Evolutionary conservation across 2,329 filamentous ascomycete species (phyloP), one percentile per base, ranked within the genome.

Genomic region (Epichloe scottii): DNA sequence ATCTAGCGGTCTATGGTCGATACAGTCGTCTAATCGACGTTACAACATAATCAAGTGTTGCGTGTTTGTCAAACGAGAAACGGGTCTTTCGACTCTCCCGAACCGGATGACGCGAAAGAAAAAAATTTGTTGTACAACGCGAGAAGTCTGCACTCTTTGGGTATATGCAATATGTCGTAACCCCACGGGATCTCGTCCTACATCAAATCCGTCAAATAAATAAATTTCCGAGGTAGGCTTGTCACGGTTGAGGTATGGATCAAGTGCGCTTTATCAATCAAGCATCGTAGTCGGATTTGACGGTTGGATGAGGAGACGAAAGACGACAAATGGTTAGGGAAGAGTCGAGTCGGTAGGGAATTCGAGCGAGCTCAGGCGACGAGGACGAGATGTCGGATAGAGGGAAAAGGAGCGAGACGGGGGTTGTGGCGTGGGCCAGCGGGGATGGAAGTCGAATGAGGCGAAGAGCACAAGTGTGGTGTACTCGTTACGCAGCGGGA

Each of bases 41-140:
- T 58, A 57, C 51, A 51, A 54, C 55, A 59, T 58, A 48, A 47
- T 40, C 47, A 43, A 38, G 17, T 23, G 12, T 23, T 21, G 41
- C 21, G 33, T 34, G 37, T 30, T 39, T 46, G 23, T 42, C 37
- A 21, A 15, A 46, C 30, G 23, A 33, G 19, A 33, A 39, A 40
- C 4, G n/a, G 19, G 50, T 39, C 44, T 34, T 47, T 51, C 10
- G 48, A 53, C 35, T 19, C 21, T 33, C 2, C 14, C n/a, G 6
- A 17, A 23, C 41, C n/a, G 3, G 12, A 23, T n/a, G 19, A 33
- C 26, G 30, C 30, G 30, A 30, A 8, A 42, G n/a, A 33, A 39
- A 17, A 8, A 43, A 26, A 4, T 30, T 26, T 2, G 30, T 49
- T 43, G 30, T 30, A 49, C 47, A 37, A 37, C 17, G 40, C 8